Evolutionary conservation across 495 filamentous ascomycete species (phyloP).

Genomic region (Thermochaetoides thermophila): DNA sequence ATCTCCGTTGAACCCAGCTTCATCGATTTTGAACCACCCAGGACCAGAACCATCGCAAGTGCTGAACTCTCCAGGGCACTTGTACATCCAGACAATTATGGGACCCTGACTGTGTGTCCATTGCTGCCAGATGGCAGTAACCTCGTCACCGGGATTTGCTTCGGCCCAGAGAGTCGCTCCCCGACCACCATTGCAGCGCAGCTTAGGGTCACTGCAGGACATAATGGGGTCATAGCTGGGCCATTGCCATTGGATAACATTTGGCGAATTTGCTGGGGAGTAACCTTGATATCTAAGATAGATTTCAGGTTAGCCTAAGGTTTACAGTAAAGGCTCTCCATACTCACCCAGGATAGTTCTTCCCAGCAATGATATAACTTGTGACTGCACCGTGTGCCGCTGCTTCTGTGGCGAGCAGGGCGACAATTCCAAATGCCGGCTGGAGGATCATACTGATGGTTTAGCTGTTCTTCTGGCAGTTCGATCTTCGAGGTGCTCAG

Average conservation of each 20-base stretch:
- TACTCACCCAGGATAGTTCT: constrained; percentile 32
- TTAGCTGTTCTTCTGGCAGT: no score
- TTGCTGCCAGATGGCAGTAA: constrained; percentile 37
- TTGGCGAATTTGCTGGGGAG: constrained; percentile 27
- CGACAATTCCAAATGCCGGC: constrained; percentile 8
- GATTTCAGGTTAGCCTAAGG: no score
- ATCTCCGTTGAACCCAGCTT: constrained; percentile 29
- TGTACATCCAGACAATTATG: constrained; percentile 40
- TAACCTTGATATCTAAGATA: constrained; percentile 32
- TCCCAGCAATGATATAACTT: constrained; percentile 39
- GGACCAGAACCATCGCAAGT: constrained; percentile 30
- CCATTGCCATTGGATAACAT: constrained; percentile 42
- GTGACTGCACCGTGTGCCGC: constrained; percentile 43
- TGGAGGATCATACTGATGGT: background rate
- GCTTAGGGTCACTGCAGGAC: constrained; percentile 21
- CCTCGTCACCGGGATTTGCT: constrained; percentile 29
- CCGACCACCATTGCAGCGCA: constrained; percentile 43
- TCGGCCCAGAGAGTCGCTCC: constrained; percentile 29
- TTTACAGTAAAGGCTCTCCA: no score
- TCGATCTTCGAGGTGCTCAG: no score
- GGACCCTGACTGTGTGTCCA: constrained; percentile 46
- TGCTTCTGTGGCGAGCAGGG: constrained; percentile 20
- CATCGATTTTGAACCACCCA: constrained; percentile 48
- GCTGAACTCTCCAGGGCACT: constrained; percentile 32
- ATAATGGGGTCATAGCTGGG: constrained; percentile 39